Evolutionary conservation across 2,329 filamentous ascomycete genomes (phyloP).

Genomic region (Lachnellula arida): DNA sequence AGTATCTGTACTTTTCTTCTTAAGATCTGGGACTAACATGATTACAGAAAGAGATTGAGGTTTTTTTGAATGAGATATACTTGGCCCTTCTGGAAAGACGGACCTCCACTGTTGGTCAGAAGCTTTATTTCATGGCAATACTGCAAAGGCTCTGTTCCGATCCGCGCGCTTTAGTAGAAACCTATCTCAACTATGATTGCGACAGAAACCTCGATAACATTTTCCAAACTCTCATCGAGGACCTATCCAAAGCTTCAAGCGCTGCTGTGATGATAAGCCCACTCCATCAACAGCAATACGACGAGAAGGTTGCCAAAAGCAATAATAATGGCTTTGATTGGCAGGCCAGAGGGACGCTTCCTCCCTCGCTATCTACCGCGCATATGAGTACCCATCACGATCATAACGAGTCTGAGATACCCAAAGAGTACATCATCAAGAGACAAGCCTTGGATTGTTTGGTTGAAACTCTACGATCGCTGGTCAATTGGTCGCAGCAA

Average conservation of each 20-base stretch:
- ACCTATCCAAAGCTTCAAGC: constrained; percentile 82
- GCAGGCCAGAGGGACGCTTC: constrained; percentile 80
- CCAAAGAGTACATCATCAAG: constrained; percentile 88
- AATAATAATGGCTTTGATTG: constrained; percentile 61
- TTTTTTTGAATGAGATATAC: constrained; percentile 97
- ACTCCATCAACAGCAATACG: constrained; percentile 78
- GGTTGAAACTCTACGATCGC: constrained; percentile 80
- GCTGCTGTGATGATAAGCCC: constrained; percentile 70
- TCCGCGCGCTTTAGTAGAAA: constrained; percentile 83
- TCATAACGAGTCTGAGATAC: constrained; percentile 65
- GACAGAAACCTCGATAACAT: constrained; percentile 95
- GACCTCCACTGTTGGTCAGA: constrained; percentile 83
- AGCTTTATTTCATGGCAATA: constrained; percentile 84
- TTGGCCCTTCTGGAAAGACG: constrained; percentile 84
- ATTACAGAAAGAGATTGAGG: constrained; percentile 84
- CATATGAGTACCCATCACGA: constrained; percentile 40
- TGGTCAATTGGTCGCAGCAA: constrained; percentile 83
- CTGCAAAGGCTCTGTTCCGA: constrained; percentile 81
- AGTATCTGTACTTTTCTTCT: constrained; percentile 23
- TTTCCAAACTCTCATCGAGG: constrained; percentile 91
- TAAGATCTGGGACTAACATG: constrained; percentile 6
- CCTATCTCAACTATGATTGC: constrained; percentile 98
- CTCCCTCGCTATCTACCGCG: constrained; percentile 67
- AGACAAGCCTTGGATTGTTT: constrained; percentile 82
- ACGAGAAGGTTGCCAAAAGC: constrained; percentile 63